These are phyloP conservation scores for Sporothrix pseudoabietina DNA, from an alignment of 2,329 filamentous ascomycete species.

Conservation along the genomic window DNA sequence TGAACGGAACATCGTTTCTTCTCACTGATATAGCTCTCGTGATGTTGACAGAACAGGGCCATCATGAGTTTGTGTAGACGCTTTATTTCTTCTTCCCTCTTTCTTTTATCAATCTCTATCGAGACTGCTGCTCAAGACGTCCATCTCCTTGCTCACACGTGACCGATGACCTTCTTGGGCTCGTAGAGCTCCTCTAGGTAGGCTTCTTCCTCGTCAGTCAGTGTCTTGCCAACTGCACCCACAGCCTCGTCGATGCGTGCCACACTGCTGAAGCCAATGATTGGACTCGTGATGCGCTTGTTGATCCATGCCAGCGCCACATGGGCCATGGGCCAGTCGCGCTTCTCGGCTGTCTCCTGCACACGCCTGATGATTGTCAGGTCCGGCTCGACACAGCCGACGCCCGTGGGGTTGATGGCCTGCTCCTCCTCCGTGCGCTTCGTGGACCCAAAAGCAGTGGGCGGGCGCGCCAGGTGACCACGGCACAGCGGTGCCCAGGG, in stretches of 20 bases:
- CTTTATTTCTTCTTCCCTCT: too few relatives aligned
- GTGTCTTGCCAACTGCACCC: conserved; percentile 47
- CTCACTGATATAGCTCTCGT: background rate
- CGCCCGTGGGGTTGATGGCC: background rate
- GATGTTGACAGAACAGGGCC: too few relatives aligned
- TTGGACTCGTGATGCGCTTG: conserved; percentile 57
- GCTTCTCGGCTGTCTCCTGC: conserved; percentile 33
- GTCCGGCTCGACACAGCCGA: conserved; percentile 35
- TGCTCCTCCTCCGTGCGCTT: conserved; percentile 30
- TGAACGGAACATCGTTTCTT: background rate
- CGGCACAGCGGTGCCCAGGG: conserved; percentile 44
- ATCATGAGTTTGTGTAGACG: too few relatives aligned
- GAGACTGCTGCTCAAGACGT: background rate
- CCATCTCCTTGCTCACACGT: conserved; percentile 33
- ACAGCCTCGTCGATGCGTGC: conserved; percentile 64
- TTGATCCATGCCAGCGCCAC: conserved; percentile 66
- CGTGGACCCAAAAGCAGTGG: conserved; percentile 32
- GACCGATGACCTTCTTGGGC: conserved; percentile 52
- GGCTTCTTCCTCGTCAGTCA: conserved; percentile 61
- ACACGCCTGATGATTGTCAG: conserved; percentile 35
- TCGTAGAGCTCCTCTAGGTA: conserved; percentile 66
- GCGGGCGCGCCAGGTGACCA: conserved; percentile 40
- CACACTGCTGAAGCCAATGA: conserved; percentile 62
- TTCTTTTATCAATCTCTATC: background rate
- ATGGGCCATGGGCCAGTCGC: conserved; percentile 42